These are phyloP conservation scores for Candida corydali DNA, from an alignment of 805 yeast species.

Conservation along the genomic window DNA sequence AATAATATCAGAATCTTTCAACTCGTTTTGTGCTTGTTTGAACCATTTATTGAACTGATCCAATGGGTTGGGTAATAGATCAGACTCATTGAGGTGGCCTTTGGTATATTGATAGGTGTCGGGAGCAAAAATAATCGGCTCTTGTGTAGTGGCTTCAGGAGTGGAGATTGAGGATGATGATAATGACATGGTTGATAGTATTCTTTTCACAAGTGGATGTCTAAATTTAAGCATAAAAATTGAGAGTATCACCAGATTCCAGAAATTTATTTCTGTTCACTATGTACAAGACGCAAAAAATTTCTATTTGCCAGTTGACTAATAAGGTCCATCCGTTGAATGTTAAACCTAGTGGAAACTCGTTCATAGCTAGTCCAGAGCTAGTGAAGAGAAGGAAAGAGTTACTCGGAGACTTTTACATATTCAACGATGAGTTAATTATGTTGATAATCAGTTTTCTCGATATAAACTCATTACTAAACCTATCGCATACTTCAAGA, in stretches of 20 bases:
- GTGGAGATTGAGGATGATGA: constrained; percentile 1
- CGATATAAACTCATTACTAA: constrained; percentile 44
- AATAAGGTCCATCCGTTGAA: constrained; percentile 63
- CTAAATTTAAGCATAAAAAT: neutral
- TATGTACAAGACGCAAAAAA: constrained; percentile 3
- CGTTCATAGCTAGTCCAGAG: constrained; percentile 30
- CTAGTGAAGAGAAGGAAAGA: constrained; percentile 13
- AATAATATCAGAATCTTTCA: constrained; percentile 43
- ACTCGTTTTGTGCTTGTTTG: constrained; percentile 30
- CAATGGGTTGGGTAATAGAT: constrained; percentile 60
- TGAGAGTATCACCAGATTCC: constrained; percentile 2
- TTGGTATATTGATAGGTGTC: constrained; percentile 84
- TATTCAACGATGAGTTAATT: constrained; percentile 61
- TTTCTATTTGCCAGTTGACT: constrained; percentile 19
- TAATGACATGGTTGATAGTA: neutral
- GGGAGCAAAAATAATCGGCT: constrained; percentile 64
- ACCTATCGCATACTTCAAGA: constrained; percentile 57
- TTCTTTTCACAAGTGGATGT: neutral
- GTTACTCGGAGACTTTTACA: constrained; percentile 52
- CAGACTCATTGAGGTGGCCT: constrained; percentile 49
- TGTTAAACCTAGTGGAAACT: constrained; percentile 74
- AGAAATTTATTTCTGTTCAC: too few species aligned
- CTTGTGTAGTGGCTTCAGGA: constrained; percentile 14
- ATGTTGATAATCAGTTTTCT: constrained; percentile 49
- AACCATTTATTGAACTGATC: constrained; percentile 84